Base-by-base conservation (phyloP, 2,329 filamentous ascomycete species). In the Bipolaris sorokiniana region DNA sequence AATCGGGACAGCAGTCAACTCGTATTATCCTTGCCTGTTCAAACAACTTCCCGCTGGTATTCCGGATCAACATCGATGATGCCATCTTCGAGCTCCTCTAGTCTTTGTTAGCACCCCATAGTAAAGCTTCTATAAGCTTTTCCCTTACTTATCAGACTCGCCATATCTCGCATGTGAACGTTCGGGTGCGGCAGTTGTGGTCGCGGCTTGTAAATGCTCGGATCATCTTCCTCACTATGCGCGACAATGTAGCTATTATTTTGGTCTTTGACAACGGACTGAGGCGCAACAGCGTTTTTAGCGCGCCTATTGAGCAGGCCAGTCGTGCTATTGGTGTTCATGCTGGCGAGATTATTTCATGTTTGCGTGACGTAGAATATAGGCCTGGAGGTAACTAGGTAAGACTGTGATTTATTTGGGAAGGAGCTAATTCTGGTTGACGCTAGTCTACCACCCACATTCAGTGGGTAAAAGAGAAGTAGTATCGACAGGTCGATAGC, bases 21-120 rank as follows among this genome's bases (percentile, higher is more conserved):
- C 42, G 0, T 7, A 20, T 26, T 9, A 38, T 20, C 13, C 60
- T 69, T 59, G 66, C 65, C 56, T 28, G 63, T 68, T 80, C 80
- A 82, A 1, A 82, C 79, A 18, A 81, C 75, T 34, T 79, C 79
- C 55, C 80, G 68, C 61, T 82, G 80, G 48, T 82, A 82, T 15
- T 79, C 77, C 3, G 80, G 79, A 51, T 81, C 70, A 5, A 82
- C 65, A 42, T 81, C 71, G 38, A 82, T 70, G 1, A 16, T 33
- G 6, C 59, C 60, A 5, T 51, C 51, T 1, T 73, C 60, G 10
- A 75, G 51, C 13, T 64, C 58, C 13, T 63, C 71, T 73, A 26
- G 9, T 16, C 0, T 23, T 18, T 16, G 36, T 62, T 55, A 56
- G 64, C 46, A 22, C 6, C 11, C 26, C 38, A 9, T 44, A 16